Base-by-base conservation (phyloP, 108 stramenopile genomes). In the Conticribra guillardii region DNA sequence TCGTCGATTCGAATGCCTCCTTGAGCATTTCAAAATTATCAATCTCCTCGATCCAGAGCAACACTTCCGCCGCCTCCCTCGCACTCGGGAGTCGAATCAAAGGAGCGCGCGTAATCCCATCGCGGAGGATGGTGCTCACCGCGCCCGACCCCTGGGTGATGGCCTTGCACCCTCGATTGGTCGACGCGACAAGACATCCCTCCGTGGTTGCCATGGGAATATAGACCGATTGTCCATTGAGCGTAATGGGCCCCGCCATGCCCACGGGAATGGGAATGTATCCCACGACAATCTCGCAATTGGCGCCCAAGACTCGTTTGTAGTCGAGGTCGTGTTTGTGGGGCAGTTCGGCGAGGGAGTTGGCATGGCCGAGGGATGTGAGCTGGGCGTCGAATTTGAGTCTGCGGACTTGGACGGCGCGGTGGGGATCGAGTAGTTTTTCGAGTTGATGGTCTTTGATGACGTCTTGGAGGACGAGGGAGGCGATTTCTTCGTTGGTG, bases 171-270 rank as follows among this genome's bases (percentile, higher is more conserved):
- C 98, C 98, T 37, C 98, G 92, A 76, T 98, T 96, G 31, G 98
- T 96, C 66, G 86, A 88, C 24, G 98, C 98, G 0, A 99, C 94
- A 19, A 99, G 79, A 71, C 98, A 97, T 53, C 98, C 97, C 76
- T 99, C 98, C 3, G 98, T 99, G 5, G 98, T 99, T 23, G 98
- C 98, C 97, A 99, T 97, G 64, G 98, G 98, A 53, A 99, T 84
- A 69, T 93, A 96, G 4, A 96, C 82, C 29, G 89, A 77, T 61
- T 94, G 85, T 18, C 84, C 89, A 81, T 99, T 95, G 51, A 99
- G 67, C 23, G 87, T 84, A 18, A 99, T 71, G 8, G 98, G 98
- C 23, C 98, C 98, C 8, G 93, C 96, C 54, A 98, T 81, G 26
- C 98, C 98, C 21, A 98, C 95, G 3, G 98, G 98, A 68, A 98